Conservation (phyloP, 2,329 filamentous ascomycete species). For the Hypoxylon sp. region DNA sequence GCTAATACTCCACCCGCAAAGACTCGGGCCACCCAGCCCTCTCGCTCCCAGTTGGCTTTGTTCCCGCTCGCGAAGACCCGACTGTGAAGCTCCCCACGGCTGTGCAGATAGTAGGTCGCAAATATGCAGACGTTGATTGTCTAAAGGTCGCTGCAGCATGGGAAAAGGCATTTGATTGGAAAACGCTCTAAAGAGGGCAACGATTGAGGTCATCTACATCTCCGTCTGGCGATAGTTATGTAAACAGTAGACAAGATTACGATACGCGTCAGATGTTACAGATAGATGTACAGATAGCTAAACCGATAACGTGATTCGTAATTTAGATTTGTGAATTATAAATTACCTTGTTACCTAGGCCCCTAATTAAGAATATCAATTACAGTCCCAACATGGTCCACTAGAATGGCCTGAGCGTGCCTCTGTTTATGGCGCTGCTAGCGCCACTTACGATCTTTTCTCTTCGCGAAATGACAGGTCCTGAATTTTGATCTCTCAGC, state of each 20-base stretch:
- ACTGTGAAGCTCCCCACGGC: conserved; percentile 49
- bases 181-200: conserved; percentile 26
- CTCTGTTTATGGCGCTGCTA: no score
- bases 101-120: conserved; percentile 52
- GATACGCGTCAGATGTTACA: no score
- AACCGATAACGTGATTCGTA: background rate
- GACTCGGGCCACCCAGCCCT: conserved; percentile 52
- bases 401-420: no score
- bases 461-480: no score
- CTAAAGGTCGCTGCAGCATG: conserved; percentile 51
- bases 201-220: background rate
- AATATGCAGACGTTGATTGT: conserved; percentile 49
- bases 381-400: no score
- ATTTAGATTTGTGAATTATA: background rate
- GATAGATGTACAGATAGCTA: no score
- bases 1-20: conserved; percentile 15
- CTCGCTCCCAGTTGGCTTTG: conserved; percentile 51
- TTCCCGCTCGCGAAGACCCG: conserved; percentile 48
- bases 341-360: background rate
- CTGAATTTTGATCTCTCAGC: background rate
- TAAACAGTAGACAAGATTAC: background rate
- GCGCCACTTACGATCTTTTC: no score
- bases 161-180: conserved; percentile 52
- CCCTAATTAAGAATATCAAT: background rate
- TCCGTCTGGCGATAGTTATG: background rate